Evolutionary conservation across 805 yeast species (phyloP).

Genomic region (Candida hispaniensis): DNA sequence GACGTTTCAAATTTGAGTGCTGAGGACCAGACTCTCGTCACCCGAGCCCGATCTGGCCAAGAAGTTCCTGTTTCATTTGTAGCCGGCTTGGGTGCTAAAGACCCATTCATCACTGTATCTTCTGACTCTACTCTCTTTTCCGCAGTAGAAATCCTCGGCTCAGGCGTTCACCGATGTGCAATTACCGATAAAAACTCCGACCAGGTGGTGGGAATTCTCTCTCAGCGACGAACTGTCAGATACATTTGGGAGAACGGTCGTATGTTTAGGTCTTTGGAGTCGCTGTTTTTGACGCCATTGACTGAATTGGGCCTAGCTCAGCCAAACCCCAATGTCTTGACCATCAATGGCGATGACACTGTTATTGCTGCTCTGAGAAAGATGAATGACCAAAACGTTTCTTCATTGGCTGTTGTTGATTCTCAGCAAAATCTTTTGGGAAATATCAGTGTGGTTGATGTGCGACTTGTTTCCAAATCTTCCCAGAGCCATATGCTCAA

Average conservation of each 20-base stretch:
- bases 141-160: constrained; percentile 81
- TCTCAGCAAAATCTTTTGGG: constrained; percentile 65
- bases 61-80: constrained; percentile 89
- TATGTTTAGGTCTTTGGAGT: constrained; percentile 70
- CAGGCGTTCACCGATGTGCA: constrained; percentile 91
- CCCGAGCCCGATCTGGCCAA: constrained; percentile 71
- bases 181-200: constrained; percentile 45
- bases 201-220: constrained; percentile 68
- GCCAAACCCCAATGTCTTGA: constrained; percentile 49
- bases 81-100: constrained; percentile 72
- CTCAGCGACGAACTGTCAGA: constrained; percentile 79
- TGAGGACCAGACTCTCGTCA: constrained; percentile 34
- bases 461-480: constrained; percentile 73
- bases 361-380: constrained; percentile 76
- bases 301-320: constrained; percentile 65
- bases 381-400: constrained; percentile 76
- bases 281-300: constrained; percentile 55
- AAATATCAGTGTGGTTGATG: constrained; percentile 91
- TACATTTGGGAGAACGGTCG: constrained; percentile 91
- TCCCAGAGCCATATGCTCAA: constrained; percentile 76
- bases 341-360: constrained; percentile 77
- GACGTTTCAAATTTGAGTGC: constrained; percentile 19
- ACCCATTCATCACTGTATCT: constrained; percentile 71
- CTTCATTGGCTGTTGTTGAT: constrained; percentile 90
- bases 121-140: constrained; percentile 50